A percentile compares a stretch with the other conserved stretches of the same genome.
phyloP scores from a whole-genome alignment of 1,284 basidiomycete species.

The Lignosus rhinocerotis region DNA sequence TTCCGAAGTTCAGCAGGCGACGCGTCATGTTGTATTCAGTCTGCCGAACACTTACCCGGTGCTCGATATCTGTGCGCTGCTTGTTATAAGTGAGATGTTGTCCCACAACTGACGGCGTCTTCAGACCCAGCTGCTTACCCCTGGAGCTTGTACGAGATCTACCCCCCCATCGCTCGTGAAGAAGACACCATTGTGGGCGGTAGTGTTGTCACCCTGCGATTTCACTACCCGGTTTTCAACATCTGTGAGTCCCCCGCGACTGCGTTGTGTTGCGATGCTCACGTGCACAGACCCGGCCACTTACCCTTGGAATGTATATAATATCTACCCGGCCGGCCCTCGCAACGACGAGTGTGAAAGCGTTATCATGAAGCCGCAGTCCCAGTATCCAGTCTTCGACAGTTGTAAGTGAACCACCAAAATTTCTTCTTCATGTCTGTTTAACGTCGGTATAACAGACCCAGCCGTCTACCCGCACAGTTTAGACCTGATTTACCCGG shows the following conservation, averaged over 20 bases:
- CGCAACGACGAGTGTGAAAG: not conserved
- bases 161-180: constrained; percentile 9
- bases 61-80: constrained; percentile 31
- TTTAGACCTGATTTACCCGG: constrained; percentile 22
- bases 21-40: not conserved
- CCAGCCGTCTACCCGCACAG: constrained; percentile 29
- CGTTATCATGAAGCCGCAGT: constrained; percentile 1
- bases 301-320: constrained; percentile 26
- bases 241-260: constrained; percentile 16
- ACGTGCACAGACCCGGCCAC: constrained; percentile 20
- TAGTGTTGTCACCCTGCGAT: constrained; percentile 2
- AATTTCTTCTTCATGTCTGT: not conserved
- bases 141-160: constrained; percentile 22
- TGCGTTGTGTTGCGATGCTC: not conserved
- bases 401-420: constrained; percentile 16
- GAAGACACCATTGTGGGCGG: not conserved
- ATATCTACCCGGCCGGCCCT: constrained; percentile 19
- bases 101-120: not conserved
- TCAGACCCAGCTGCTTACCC: constrained; percentile 25
- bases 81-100: not conserved
- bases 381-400: constrained; percentile 19
- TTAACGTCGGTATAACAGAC: constrained; percentile 12
- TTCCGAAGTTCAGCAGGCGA: not conserved
- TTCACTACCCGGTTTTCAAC: constrained; percentile 19
- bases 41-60: constrained; percentile 25